Conservation (phyloP, 2,329 filamentous ascomycete species). For the Penicillium paneum region DNA sequence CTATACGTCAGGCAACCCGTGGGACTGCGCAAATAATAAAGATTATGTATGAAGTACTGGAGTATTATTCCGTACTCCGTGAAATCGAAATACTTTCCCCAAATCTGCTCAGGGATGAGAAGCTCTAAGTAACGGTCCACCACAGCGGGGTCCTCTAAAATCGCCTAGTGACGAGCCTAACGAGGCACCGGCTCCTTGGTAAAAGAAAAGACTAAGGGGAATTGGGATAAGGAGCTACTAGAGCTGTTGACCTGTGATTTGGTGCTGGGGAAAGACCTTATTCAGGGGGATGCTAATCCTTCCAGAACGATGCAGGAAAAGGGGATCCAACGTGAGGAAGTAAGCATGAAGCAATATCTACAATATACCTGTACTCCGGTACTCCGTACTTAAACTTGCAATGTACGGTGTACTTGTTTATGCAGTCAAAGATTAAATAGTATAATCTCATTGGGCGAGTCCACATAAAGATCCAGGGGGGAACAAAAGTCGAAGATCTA, state of each 20-base stretch:
- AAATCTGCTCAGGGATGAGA: constrained; percentile 2
- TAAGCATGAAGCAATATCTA: neutral
- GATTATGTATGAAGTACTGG: no score
- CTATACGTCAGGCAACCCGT: constrained; percentile 9
- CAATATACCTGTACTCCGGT: no score
- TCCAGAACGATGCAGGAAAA: neutral
- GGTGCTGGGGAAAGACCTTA: neutral
- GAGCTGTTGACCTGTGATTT: constrained; percentile 8
- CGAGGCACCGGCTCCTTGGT: constrained; percentile 4
- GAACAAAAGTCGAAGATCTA: neutral
- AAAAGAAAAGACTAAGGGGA: neutral
- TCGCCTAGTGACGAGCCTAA: constrained; percentile 2
- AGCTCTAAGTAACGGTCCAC: constrained; percentile 4
- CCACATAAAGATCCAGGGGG: neutral
- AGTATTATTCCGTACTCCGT: neutral
- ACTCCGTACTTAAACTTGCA: no score
- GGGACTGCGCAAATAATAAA: constrained; percentile 7
- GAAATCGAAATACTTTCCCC: neutral
- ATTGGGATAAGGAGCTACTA: constrained; percentile 5
- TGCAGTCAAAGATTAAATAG: neutral
- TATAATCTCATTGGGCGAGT: neutral
- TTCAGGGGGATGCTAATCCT: neutral
- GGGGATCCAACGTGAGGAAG: neutral
- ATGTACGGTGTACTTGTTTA: neutral
- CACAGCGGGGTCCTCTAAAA: constrained; percentile 9